Percentiles rank a stretch among this genome's conserved stretches.
Evolutionary conservation across 1,284 basidiomycete species (phyloP).

Genomic region (Vanrija sp.): DNA sequence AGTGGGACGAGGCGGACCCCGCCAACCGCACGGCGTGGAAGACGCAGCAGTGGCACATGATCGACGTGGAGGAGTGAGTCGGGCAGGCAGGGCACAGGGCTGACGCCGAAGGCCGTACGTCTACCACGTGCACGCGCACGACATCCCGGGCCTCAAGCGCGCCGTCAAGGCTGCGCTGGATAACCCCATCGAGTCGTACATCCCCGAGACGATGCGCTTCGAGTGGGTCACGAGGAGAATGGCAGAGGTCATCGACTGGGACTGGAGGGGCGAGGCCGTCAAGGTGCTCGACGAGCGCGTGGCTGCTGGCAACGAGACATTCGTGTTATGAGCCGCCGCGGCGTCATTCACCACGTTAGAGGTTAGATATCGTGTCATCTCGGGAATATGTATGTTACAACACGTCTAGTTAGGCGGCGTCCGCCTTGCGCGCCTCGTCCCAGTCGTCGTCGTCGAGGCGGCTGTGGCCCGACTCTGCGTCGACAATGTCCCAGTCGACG

Average conservation of each 20-base stretch:
- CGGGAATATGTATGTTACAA: not conserved
- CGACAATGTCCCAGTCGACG: conserved; percentile 14
- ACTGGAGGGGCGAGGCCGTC: conserved; percentile 19
- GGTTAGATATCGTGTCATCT: not conserved
- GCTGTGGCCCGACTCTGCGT: conserved; percentile 2
- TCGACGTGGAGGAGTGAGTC: conserved; percentile 34
- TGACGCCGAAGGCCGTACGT: conserved; percentile 43
- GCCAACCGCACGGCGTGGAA: conserved; percentile 40
- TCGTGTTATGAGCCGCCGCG: too few relatives aligned
- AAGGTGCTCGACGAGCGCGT: conserved; percentile 22
- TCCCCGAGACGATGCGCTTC: conserved; percentile 25
- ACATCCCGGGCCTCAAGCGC: conserved; percentile 20
- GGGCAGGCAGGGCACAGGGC: conserved; percentile 13
- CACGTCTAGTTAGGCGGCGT: not conserved
- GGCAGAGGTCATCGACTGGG: conserved; percentile 15
- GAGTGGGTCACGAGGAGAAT: conserved; percentile 13
- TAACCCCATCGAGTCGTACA: conserved; percentile 32
- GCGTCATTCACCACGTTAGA: too few relatives aligned
- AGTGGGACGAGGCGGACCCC: conserved; percentile 39
- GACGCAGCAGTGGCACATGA: conserved; percentile 45
- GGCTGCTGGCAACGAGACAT: conserved; percentile 3
- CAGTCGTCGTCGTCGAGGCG: conserved; percentile 16
- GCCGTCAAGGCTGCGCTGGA: conserved; percentile 25
- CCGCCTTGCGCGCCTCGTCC: conserved; percentile 15
- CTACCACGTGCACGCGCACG: conserved; percentile 42